Conservation (phyloP, 495 filamentous ascomycete genomes). For the Neurospora sp. region DNA sequence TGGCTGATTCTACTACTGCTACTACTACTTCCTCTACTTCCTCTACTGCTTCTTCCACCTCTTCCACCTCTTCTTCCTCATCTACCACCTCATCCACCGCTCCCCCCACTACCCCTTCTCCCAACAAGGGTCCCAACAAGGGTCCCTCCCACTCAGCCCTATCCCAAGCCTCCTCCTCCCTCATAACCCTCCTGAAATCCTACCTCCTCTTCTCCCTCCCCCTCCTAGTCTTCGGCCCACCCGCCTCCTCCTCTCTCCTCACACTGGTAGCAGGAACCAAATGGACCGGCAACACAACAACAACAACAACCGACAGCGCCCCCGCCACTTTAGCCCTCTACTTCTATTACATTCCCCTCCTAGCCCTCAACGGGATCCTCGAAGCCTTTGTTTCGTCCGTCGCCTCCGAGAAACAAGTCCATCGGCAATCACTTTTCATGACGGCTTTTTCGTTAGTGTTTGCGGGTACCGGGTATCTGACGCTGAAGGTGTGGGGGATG, state of each 20-base stretch:
- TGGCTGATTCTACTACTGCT: conserved; percentile 22
- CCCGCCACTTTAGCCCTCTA: conserved; percentile 60
- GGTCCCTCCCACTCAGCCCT: not conserved
- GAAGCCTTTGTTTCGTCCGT: conserved; percentile 89
- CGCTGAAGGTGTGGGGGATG: conserved; percentile 50
- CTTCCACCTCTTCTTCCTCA: not conserved
- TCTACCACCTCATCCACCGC: not conserved
- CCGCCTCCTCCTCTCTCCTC: conserved; percentile 60
- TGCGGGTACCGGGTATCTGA: conserved; percentile 57
- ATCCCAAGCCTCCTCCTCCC: conserved; percentile 37
- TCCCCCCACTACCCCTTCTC: not conserved
- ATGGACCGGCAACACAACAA: too few relatives aligned
- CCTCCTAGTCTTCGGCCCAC: conserved; percentile 57
- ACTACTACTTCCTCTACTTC: conserved; percentile 1
- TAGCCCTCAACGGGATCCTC: conserved; percentile 83
- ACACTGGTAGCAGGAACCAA: too few relatives aligned
- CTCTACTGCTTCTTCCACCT: not conserved
- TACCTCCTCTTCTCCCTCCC: conserved; percentile 63
- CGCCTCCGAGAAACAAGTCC: conserved; percentile 59
- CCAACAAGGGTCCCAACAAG: too few relatives aligned
- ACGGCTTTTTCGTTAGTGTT: conserved; percentile 63
- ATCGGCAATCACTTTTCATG: conserved; percentile 75
- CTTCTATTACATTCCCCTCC: conserved; percentile 83
- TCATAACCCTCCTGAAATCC: conserved; percentile 44
- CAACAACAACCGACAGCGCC: conserved; percentile 34